Percentiles rank a stretch among this genome's conserved stretches.
These are phyloP conservation scores for Rauvolfia tetraphylla DNA, from an alignment of 257 asterid genomes.

Conservation along the genomic window DNA sequence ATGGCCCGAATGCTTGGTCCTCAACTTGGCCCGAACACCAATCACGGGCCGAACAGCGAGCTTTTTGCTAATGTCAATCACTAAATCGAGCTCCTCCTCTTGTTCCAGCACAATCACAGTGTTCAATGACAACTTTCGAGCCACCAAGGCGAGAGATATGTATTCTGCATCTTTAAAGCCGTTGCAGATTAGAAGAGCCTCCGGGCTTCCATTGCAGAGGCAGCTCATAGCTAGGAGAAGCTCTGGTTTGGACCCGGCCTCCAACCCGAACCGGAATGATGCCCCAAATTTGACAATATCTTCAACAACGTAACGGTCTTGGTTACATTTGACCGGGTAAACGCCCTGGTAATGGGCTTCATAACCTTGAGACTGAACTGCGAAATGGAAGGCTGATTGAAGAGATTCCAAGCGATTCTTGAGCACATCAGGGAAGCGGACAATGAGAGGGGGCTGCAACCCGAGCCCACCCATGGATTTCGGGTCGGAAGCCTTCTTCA, in stretches of 20 bases:
- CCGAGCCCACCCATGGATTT: conserved; percentile 73
- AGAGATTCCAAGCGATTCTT: conserved; percentile 70
- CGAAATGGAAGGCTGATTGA: conserved; percentile 60
- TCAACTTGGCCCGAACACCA: conserved; percentile 86
- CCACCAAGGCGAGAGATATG: conserved; percentile 75
- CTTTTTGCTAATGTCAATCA: conserved; percentile 60
- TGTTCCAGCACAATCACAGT: conserved; percentile 91
- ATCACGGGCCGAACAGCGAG: conserved; percentile 75
- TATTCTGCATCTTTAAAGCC: conserved; percentile 94
- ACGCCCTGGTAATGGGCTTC: conserved; percentile 88
- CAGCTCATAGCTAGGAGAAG: conserved; percentile 91
- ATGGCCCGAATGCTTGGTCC: conserved; percentile 91
- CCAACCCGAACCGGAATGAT: conserved; percentile 74
- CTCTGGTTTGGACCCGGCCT: conserved; percentile 97
- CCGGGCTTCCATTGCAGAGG: conserved; percentile 72
- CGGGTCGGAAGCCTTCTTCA: conserved; percentile 74
- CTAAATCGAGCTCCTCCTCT: conserved; percentile 79
- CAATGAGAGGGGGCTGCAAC: conserved; percentile 68
- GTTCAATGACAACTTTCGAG: conserved; percentile 66
- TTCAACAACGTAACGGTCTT: conserved; percentile 79
- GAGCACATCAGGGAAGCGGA: conserved; percentile 81
- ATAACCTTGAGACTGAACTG: conserved; percentile 63
- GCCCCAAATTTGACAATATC: conserved; percentile 89
- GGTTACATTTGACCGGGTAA: conserved; percentile 94
- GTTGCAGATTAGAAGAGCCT: conserved; percentile 76